Base-by-base conservation (phyloP, 768 basidiomycete genomes). In the Leccinum broughii region DNA sequence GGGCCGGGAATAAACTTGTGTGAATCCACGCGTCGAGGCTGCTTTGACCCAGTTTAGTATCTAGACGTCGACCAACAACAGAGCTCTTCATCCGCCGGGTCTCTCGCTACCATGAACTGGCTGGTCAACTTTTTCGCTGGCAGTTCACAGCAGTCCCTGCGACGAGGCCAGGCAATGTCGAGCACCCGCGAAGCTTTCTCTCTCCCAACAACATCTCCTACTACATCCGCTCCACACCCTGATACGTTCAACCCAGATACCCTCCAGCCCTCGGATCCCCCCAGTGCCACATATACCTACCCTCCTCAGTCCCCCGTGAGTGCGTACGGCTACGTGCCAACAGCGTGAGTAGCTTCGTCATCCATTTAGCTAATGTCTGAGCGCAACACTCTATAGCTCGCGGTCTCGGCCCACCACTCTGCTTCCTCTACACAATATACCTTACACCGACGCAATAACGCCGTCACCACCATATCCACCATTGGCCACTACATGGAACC, bases 161-260 rank as follows among this genome's bases (percentile, higher is more conserved):
- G 85, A 59, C 81, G 81, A 70, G 82, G 83, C 57, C 86, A 88
- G 72, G 85, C 89, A 30, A 83, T 94, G 64, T 85, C 84, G 34
- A 85, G 85, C 15, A 95, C 93, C 6, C 85, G 89, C 70, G 93
- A 95, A 72, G 93, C 94, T 62, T 95, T 95, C 76, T 89, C 90
- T 53, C 80, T 96, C 35, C 90, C 92, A 50, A 85, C 85, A 3
- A 84, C 86, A 26, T 89, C 90, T 26, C 89, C 89, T 15, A 77
- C 77, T 57, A 77, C 77, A 57, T 77, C 80, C 61, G 64, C 76
- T 52, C 59, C 81, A 34, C 85, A 84, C 68, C 82, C 83, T 24
- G 86, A 86, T 68, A 78, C 83, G 15, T 88, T 85, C 78, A 82
- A 79, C 63, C 76, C 83, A 60, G 83, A 85, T 60, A 73, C 82